A percentile compares a stretch with the other conserved stretches of the same genome.
These are phyloP conservation scores for Dactylellina haptotyla DNA, from an alignment of 2,329 filamentous ascomycete species.

Conservation along the genomic window DNA sequence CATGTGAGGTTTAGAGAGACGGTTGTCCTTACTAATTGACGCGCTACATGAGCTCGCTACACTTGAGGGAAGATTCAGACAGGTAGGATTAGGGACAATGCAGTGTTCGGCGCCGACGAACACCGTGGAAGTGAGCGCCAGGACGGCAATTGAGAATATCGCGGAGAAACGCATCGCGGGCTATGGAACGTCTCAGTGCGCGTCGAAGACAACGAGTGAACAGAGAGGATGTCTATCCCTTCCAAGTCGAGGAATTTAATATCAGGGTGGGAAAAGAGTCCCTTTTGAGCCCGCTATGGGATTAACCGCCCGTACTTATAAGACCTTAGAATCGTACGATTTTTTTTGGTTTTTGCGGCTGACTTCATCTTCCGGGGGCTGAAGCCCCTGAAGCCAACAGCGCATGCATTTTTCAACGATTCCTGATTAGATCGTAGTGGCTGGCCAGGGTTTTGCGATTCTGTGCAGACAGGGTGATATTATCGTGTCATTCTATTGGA, in stretches of 20 bases:
- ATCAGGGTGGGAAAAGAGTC: neutral
- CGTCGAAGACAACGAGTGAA: conserved; percentile 4
- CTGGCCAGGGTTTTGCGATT: conserved; percentile 19
- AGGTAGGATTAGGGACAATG: conserved; percentile 6
- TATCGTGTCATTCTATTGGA: too few species aligned
- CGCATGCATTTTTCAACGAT: neutral
- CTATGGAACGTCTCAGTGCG: neutral
- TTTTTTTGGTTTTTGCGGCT: conserved; percentile 17
- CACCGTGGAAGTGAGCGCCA: conserved; percentile 14
- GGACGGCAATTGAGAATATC: conserved; percentile 14
- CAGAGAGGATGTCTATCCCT: neutral
- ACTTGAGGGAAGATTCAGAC: neutral
- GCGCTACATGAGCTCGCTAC: neutral
- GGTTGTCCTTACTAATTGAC: conserved; percentile 23
- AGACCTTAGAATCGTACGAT: conserved; percentile 3
- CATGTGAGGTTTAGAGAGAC: too few species aligned
- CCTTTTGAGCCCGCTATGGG: neutral
- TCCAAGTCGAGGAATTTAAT: neutral
- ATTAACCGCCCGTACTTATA: conserved; percentile 12
- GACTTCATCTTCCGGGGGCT: conserved; percentile 29
- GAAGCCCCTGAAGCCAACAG: conserved; percentile 41
- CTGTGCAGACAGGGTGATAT: too few species aligned
- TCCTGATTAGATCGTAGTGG: conserved; percentile 15
- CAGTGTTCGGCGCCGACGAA: conserved; percentile 29
- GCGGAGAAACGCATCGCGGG: conserved; percentile 22